Evolutionary conservation across 495 filamentous ascomycete species (phyloP), one percentile per base, ranked within the genome.

Genomic region (Penicillium crystallinum): DNA sequence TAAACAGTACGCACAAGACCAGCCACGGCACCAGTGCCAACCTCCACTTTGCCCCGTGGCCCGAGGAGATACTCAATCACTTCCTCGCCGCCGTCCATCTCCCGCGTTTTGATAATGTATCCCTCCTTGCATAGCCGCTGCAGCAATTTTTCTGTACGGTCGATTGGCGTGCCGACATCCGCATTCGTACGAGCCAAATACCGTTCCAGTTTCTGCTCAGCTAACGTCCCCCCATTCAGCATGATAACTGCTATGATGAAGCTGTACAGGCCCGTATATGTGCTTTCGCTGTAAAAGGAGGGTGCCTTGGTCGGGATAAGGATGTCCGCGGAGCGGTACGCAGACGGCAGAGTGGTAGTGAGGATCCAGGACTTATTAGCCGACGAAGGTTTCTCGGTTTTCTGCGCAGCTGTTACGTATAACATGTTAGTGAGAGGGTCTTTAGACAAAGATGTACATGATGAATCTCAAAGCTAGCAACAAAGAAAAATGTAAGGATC

Each of bases 31-130:
- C 80, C 75, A 46, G 81, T 80, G 2, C 84, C 86, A 29, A 98
- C 85, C 64, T 98, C 93, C 11, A 89, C 73, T 70, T 89, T 96
- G 12, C 90, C 93, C 30, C 93, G 77, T 27, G 89, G 85, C 3
- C 90, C 91, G 22, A 95, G 78, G 52, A 86, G 80, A 72, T 84
- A 96, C 44, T 86, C 88, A 9, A 89, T 77, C 4, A 77, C 66
- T 51, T 95, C 89, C 18, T 91, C 87, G n/a, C 84, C 86, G 1
- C 76, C 72, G 30, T 80, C 79, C 62, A 75, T 73, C 46, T 91
- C 87, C 41, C 80, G 77, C n/a, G 83, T 77, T 51, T 81, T 87
- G 22, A 88, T 73, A 1, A 98, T 68, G 61, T 97, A 98, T 0
- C 88, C 88, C 37, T 97, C 89, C 53, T 78, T 87, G 39, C 82